A percentile compares a stretch with the other conserved stretches of the same genome.
Evolutionary conservation across 257 asterid genomes (phyloP).

Genomic region (Salvia splendens): DNA sequence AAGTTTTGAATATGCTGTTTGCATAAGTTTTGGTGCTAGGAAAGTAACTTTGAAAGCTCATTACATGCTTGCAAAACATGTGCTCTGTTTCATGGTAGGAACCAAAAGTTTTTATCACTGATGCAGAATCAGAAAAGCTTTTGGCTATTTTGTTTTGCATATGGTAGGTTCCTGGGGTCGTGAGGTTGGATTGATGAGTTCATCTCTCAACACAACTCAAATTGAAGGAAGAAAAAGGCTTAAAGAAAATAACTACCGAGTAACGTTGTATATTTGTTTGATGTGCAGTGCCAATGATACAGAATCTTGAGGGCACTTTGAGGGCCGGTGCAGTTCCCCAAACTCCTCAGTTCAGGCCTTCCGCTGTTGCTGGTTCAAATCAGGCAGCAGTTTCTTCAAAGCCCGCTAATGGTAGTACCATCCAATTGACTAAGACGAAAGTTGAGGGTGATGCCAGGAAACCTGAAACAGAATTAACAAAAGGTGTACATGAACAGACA

Average conservation of each 20-base stretch:
- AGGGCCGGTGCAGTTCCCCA: conserved; percentile 86
- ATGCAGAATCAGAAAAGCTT: background rate
- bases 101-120: no score
- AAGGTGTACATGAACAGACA: background rate
- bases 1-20: no score
- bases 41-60: no score
- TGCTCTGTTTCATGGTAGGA: no score
- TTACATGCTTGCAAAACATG: no score
- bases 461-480: conserved; percentile 20
- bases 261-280: background rate
- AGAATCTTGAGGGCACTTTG: conserved; percentile 71
- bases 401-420: conserved; percentile 15
- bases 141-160: background rate
- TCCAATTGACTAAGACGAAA: conserved; percentile 17
- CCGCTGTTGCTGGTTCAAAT: conserved; percentile 41
- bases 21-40: no score
- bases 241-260: background rate
- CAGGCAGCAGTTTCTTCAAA: conserved; percentile 35
- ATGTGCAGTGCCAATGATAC: conserved; percentile 90
- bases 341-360: conserved; percentile 67
- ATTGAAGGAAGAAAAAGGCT: background rate
- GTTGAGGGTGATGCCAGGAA: conserved; percentile 18
- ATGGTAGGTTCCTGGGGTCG: background rate
- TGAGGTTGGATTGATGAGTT: background rate
- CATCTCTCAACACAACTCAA: no score